Evolutionary conservation across 192 early-diverging fungal species (phyloP), one percentile per base, ranked within the genome.

Genomic region (Thamnidium elegans): DNA sequence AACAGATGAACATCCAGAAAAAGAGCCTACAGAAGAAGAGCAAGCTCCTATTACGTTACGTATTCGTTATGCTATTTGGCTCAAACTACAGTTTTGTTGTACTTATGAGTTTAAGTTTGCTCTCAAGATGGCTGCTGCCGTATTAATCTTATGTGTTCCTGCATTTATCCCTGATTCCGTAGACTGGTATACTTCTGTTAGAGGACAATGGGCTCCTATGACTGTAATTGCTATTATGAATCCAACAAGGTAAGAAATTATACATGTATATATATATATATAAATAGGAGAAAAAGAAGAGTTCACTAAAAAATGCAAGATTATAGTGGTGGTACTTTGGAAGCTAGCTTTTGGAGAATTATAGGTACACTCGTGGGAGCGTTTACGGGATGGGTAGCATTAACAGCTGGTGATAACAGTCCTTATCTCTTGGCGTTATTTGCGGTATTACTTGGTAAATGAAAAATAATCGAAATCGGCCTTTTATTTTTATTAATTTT

Each of bases 181-280:
- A 17, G 54, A 23, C 0, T 58, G 66, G 45, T 65, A 77, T 23
- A 45, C 56, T 8, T 55, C 30, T 11, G 73, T 71, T 32, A 72
- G 78, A 43, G 79, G 81, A 20, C 78, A 80, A 55, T 83, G 81
- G 81, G 67, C 78, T n/a, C 66, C 71, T 42, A 45, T 83, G 67
- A 75, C 81, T 2, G 77, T 82, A 7, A 73, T 73, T 73, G 71
- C 71, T 36, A 68, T 73, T 63, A 66, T 72, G 59, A 67, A 67
- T 56, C 65, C 65, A 8, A 67, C 65, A n/a, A 72, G 58, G 64
- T 66, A 72, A 66, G 13, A 34, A 47, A 0, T 17, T 26, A 26
- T 17, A 43, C 15, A 15, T n/a, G n/a, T n/a, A n/a, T n/a, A n/a
- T n/a, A 56, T n/a, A 31, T 36, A 20, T 56, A 48, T 9, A 56